A percentile compares a stretch with the other conserved stretches of the same genome.
These are phyloP conservation scores for Hypholoma sublateritium DNA, from an alignment of 768 basidiomycete species.

Conservation along the genomic window DNA sequence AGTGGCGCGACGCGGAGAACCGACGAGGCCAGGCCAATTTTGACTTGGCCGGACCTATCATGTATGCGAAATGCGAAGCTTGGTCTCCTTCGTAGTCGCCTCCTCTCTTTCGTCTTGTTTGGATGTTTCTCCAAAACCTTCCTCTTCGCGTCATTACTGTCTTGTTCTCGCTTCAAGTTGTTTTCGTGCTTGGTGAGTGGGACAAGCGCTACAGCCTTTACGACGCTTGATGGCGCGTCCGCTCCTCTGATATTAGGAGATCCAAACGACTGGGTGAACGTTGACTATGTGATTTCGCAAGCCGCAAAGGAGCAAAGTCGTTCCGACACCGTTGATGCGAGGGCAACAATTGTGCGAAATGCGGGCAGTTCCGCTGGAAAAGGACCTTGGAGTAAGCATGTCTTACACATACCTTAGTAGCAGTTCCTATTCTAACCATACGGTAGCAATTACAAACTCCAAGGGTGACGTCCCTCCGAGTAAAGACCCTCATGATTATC, in stretches of 20 bases:
- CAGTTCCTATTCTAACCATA: constrained; percentile 23
- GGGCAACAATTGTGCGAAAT: constrained; percentile 29
- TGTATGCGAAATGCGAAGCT: not conserved
- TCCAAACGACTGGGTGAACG: constrained; percentile 50
- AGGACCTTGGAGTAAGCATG: constrained; percentile 29
- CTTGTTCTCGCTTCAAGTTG: not conserved
- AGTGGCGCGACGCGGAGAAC: too few relatives aligned
- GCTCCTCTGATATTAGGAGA: constrained; percentile 31
- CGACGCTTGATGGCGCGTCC: too few relatives aligned
- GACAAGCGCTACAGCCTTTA: too few relatives aligned
- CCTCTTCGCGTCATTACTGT: not conserved
- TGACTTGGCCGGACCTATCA: not conserved
- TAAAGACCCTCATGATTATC: constrained; percentile 43
- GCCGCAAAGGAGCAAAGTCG: constrained; percentile 12
- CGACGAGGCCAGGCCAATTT: not conserved
- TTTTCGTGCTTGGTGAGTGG: not conserved
- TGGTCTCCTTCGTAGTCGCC: not conserved
- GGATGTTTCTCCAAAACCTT: not conserved
- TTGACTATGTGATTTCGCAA: constrained; percentile 38
- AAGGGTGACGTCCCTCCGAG: constrained; percentile 25
- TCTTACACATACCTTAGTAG: not conserved
- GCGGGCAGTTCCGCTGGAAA: constrained; percentile 36
- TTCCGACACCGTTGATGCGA: constrained; percentile 31
- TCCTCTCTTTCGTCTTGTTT: not conserved
- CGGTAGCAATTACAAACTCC: constrained; percentile 33